Percentiles rank a stretch among this genome's conserved stretches.
These are phyloP conservation scores for Daucus carota DNA, from an alignment of 129 eudicot species.

Conservation along the genomic window DNA sequence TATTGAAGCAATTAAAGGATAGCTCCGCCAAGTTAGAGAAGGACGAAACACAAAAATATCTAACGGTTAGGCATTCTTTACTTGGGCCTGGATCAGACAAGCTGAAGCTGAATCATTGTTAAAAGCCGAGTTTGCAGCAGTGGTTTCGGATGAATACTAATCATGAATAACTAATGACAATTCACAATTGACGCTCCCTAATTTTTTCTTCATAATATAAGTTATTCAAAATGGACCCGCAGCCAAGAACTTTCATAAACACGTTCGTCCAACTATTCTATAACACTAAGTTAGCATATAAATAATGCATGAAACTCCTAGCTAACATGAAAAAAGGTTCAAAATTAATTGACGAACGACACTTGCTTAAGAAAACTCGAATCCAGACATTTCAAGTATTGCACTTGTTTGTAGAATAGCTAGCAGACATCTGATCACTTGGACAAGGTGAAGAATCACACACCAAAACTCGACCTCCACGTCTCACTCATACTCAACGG, in stretches of 20 bases:
- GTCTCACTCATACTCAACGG: constrained; percentile 45
- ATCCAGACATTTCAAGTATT: constrained; percentile 16
- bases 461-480: constrained; percentile 54
- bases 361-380: background rate
- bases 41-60: no score
- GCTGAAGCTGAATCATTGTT: no score
- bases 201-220: background rate
- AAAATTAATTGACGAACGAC: background rate
- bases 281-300: constrained; percentile 1
- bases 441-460: constrained; percentile 69
- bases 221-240: no score
- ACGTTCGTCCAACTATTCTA: background rate
- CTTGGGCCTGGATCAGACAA: no score
- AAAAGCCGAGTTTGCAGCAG: no score
- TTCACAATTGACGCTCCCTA: no score
- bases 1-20: no score
- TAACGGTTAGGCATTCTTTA: no score
- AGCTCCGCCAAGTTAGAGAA: no score
- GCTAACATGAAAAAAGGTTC: background rate
- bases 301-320: background rate
- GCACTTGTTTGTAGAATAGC: constrained; percentile 62
- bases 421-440: constrained; percentile 54
- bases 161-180: no score
- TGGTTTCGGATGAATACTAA: no score
- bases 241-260: background rate